Conservation (phyloP, 1,284 basidiomycete genomes). For the Megacollybia platyphylla region DNA sequence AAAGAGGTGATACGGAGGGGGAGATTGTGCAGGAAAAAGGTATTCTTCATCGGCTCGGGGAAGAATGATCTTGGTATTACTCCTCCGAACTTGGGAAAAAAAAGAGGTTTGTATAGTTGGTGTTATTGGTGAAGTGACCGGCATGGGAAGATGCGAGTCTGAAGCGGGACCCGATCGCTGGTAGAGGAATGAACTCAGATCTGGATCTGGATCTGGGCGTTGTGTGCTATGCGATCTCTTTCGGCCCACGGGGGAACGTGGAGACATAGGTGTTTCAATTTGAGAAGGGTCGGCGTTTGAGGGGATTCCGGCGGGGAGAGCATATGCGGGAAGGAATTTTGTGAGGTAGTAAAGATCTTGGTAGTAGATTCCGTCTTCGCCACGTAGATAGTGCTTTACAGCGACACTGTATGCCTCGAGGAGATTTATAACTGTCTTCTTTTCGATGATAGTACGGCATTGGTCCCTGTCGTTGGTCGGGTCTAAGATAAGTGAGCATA, state of each 20-base stretch:
- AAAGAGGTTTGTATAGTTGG: not conserved
- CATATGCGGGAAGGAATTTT: slow-evolving; percentile 58
- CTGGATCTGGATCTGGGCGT: slow-evolving; percentile 2
- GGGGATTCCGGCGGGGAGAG: slow-evolving; percentile 41
- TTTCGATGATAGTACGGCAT: slow-evolving; percentile 41
- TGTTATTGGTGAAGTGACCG: slow-evolving; percentile 13
- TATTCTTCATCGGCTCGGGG: slow-evolving; percentile 26
- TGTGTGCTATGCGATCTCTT: slow-evolving; percentile 7
- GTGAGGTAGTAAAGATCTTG: slow-evolving; percentile 51
- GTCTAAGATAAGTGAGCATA: slow-evolving; percentile 10
- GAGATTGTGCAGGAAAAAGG: slow-evolving; percentile 43
- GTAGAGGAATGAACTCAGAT: slow-evolving; percentile 12
- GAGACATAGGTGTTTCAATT: slow-evolving; percentile 1
- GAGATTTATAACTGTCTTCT: slow-evolving; percentile 51
- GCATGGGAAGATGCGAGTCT: slow-evolving; percentile 19
- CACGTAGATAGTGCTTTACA: slow-evolving; percentile 45
- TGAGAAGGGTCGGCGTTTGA: slow-evolving; percentile 21
- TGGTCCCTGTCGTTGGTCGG: slow-evolving; percentile 13
- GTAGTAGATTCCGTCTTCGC: slow-evolving; percentile 53
- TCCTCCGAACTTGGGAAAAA: not conserved
- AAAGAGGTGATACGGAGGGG: slow-evolving; percentile 50
- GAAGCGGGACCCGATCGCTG: slow-evolving; percentile 12
- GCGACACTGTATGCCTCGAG: slow-evolving; percentile 39
- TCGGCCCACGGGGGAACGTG: slow-evolving; percentile 6
- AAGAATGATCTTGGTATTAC: slow-evolving; percentile 13